phyloP scores from a whole-genome alignment of 202 grass and related monocot species.

The Setaria viridis region DNA sequence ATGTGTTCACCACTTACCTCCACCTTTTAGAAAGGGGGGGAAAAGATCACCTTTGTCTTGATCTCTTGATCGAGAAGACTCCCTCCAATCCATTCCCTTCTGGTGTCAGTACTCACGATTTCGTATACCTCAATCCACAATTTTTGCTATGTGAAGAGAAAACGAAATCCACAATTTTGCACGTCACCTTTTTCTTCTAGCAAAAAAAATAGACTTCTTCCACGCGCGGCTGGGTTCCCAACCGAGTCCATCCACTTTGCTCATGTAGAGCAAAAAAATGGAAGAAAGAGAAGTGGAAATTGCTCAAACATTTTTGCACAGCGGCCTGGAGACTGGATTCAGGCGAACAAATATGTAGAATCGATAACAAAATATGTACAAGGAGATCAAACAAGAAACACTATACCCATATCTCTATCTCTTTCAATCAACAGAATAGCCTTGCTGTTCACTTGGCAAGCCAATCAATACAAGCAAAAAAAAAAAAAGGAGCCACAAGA shows the following conservation, averaged over 20 bases:
- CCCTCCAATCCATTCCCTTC: slow-evolving; percentile 33
- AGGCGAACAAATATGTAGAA: background rate
- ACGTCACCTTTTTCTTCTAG: background rate
- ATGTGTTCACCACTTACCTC: slow-evolving; percentile 47
- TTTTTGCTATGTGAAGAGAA: background rate
- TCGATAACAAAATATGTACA: background rate
- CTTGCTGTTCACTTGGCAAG: slow-evolving; percentile 57
- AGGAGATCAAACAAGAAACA: slow-evolving; percentile 44
- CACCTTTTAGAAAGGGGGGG: slow-evolving; percentile 18
- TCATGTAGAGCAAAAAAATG: background rate
- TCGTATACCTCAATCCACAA: slow-evolving; percentile 43
- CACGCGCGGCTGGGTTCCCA: background rate
- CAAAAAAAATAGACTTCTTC: background rate
- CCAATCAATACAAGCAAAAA: slow-evolving; percentile 31
- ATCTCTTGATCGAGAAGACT: slow-evolving; percentile 50
- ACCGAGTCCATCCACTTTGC: background rate
- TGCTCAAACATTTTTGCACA: background rate
- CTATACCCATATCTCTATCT: slow-evolving; percentile 64
- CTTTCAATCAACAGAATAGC: slow-evolving; percentile 57
- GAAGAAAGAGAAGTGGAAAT: background rate
- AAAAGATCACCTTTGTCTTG: slow-evolving; percentile 12
- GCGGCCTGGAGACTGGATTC: background rate
- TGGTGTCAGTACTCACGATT: slow-evolving; percentile 21
- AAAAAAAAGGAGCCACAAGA: background rate
- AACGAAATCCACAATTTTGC: background rate